A percentile compares a stretch with the other conserved stretches of the same genome.
These are phyloP conservation scores for Dryas octopetala DNA, from an alignment of 306 rosid species.

Conservation along the genomic window DNA sequence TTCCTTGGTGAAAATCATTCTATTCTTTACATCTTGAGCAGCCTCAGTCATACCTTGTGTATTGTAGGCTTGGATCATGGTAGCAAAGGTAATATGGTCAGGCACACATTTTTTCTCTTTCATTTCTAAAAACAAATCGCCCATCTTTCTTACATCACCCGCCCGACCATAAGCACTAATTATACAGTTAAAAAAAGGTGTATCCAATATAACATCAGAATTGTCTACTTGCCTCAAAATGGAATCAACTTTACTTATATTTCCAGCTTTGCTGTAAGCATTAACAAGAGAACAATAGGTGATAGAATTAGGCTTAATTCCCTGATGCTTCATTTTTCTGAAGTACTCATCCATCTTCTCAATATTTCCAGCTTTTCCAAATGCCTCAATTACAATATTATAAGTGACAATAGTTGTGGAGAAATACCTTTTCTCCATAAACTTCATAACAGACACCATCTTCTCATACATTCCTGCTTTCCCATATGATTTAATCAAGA, in stretches of 20 bases:
- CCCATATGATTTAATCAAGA: constrained; percentile 79
- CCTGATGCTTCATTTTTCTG: constrained; percentile 70
- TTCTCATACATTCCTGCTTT: constrained; percentile 65
- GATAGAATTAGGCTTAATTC: constrained; percentile 79
- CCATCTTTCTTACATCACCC: constrained; percentile 66
- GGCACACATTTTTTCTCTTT: constrained; percentile 66
- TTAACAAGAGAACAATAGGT: constrained; percentile 80
- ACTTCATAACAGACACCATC: constrained; percentile 65
- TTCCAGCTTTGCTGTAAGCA: constrained; percentile 70
- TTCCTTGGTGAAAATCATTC: constrained; percentile 43
- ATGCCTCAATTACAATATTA: constrained; percentile 76
- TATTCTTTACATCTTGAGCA: constrained; percentile 53
- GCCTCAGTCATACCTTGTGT: constrained; percentile 68
- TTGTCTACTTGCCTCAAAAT: constrained; percentile 73
- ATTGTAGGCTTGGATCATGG: constrained; percentile 70
- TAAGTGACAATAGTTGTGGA: constrained; percentile 67
- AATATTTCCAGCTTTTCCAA: constrained; percentile 74
- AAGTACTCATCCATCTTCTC: constrained; percentile 64
- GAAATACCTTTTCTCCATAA: constrained; percentile 73
- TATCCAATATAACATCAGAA: constrained; percentile 75
- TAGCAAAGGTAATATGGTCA: constrained; percentile 59
- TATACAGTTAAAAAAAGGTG: constrained; percentile 75
- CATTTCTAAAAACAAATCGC: constrained; percentile 63
- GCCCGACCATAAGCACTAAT: constrained; percentile 70
- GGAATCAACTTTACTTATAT: constrained; percentile 60